Evolutionary conservation across 768 basidiomycete genomes (phyloP), one percentile per base, ranked within the genome.

Genomic region (Pisolithus microcarpus): DNA sequence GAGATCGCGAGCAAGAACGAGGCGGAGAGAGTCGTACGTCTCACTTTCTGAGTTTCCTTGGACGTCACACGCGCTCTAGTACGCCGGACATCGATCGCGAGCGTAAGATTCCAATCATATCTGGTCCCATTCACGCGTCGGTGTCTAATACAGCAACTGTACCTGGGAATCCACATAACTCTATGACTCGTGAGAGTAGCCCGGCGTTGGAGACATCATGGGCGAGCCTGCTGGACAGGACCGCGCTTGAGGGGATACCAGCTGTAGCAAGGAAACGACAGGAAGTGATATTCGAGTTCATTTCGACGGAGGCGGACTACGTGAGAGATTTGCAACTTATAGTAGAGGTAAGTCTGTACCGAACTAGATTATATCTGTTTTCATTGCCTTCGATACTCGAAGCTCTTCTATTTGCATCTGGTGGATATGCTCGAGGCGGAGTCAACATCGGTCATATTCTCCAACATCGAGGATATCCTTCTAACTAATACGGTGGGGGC

Each of bases 231-330:
- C 85, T 97, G 0, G 89, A 96, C 59, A 83, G 82, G 56, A 79
- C 82, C 31, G 91, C 88, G 0, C 66, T 97, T 19, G 86, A 86
- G 28, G 90, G 81, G 6, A 84, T 97, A 40, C 87, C 90, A 0
- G 64, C 76, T 1, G 72, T 72, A 21, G 95, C 97, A 64, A 76
- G 94, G 42, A 84, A 82, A 52, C 77, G 94, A 49, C 95, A 97
- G 68, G 95, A 98, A 75, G 86, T 89, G 0, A 95, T 96, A 47
- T 98, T 97, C 58, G 95, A 99, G 69, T 75, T 98, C 48, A 95
- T 98, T 57, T 77, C 78, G 6, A 98, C 95, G 0, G 95, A 99
- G 65, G 77, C 75, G 7, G 81, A 87, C 0, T 99, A 96, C 60
- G 91, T 97, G 42, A 78, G 91, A 21, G 90, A 94, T 64, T 67